Base-by-base conservation (phyloP, 208 protist genomes). In the Lotmaria passim region DNA sequence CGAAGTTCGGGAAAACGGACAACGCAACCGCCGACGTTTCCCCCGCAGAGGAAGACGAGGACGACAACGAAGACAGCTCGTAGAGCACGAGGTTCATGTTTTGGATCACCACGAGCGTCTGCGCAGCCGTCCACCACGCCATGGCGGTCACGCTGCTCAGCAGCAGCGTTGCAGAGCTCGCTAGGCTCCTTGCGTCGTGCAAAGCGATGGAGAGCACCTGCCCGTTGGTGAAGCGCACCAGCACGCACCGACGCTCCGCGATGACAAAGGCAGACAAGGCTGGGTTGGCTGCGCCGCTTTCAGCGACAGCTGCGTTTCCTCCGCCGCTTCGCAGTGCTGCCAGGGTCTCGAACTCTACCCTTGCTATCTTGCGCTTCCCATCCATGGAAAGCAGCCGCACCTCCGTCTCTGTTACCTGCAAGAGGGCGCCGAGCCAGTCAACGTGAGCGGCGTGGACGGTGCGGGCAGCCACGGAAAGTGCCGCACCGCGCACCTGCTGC, bases 401-500 rank as follows among this genome's bases (percentile, higher is more conserved):
- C 63, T 96, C 85, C 43, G 63, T 68, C 39, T 89, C 89, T 7
- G 89, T 94, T 4, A 96, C 77, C 60, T 96, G 92, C 28, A 96
- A 59, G 12, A 96, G 65, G 4, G 81, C 84, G 15, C 63, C 44
- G 6, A 82, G 48, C 79, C 75, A 87, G 43, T 74, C 52, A 24
- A 93, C 38, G 24, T 78, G 51, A 2, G 73, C 69, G 0, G 89
- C 89, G 33, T 86, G 85, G 0, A 96, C 76, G 1, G 89, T 96
- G 56, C 89, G 73, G 7, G 72, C 58, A 0, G 55, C 63, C 36
- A 79, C 63, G 48, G 73, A 59, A 28, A 96, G 79, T 30, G 82
- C 86, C 19, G 81, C 83, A 11, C 78, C 78, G 11, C 83, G 73
- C 26, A 93, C 82, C 52, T 94, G 91, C 64, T 94, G 86, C 30